These are phyloP conservation scores for Globisporangium rhizosaccharum DNA, from an alignment of 352 stramenopile genomes.

Conservation along the genomic window DNA sequence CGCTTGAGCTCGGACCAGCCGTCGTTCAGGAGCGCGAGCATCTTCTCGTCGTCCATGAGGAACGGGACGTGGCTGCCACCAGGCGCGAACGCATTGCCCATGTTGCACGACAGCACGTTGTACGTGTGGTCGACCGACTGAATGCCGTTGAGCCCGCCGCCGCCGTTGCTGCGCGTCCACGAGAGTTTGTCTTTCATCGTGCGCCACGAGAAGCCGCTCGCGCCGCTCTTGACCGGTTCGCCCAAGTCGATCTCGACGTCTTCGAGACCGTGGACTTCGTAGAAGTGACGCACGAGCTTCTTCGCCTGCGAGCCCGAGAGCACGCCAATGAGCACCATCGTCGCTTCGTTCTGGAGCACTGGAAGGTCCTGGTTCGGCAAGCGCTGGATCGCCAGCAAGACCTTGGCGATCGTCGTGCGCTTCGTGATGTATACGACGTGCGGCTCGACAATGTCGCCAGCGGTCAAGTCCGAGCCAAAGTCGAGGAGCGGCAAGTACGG, in stretches of 20 bases:
- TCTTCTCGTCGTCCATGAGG: constrained; percentile 78
- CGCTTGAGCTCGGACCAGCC: constrained; percentile 58
- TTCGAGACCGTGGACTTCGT: constrained; percentile 36
- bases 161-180: constrained; percentile 26
- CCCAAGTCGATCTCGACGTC: constrained; percentile 73
- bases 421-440: constrained; percentile 74
- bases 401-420: constrained; percentile 54
- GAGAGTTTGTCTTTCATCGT: constrained; percentile 58
- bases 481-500: constrained; percentile 84
- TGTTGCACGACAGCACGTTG: constrained; percentile 41
- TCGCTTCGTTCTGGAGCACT: constrained; percentile 58
- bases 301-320: constrained; percentile 52
- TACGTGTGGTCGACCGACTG: constrained; percentile 67
- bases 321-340: constrained; percentile 65
- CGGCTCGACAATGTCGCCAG: constrained; percentile 66
- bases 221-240: constrained; percentile 36
- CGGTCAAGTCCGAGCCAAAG: constrained; percentile 50
- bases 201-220: constrained; percentile 43
- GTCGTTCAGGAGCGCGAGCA: constrained; percentile 70
- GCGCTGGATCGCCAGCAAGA: constrained; percentile 68
- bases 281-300: constrained; percentile 58
- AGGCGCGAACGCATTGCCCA: constrained; percentile 10
- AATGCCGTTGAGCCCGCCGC: constrained; percentile 59
- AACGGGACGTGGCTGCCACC: constrained; percentile 41
- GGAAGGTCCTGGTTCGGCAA: constrained; percentile 71